Conservation (phyloP, 78 protist genomes). For the Pigoraptor vietnamica region DNA sequence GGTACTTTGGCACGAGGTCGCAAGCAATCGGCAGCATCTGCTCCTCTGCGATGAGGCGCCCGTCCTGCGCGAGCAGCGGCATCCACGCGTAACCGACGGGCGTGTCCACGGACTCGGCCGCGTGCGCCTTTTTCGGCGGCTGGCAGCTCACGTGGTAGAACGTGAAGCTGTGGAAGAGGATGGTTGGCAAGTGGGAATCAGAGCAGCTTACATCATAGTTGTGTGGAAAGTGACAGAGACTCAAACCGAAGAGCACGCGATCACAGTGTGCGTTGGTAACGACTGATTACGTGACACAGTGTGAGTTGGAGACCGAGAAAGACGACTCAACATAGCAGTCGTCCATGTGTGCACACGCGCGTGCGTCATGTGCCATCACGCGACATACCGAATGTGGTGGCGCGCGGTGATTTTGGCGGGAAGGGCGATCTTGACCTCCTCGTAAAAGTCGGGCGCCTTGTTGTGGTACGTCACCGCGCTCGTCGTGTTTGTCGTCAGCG, state of each 20-base stretch:
- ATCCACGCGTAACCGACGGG: not conserved
- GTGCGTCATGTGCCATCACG: too few species aligned
- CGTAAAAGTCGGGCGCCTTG: not conserved
- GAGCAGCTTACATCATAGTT: too few species aligned
- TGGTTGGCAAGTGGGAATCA: too few species aligned
- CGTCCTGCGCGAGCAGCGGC: not conserved
- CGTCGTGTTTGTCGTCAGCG: not conserved
- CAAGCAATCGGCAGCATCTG: not conserved
- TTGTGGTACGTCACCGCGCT: constrained; percentile 12
- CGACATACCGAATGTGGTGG: not conserved
- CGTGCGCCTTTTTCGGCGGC: not conserved
- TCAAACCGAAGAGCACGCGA: too few species aligned
- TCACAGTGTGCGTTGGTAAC: too few species aligned
- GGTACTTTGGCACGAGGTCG: not conserved
- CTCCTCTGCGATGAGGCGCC: not conserved
- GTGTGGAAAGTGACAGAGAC: too few species aligned
- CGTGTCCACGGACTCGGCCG: not conserved
- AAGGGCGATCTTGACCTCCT: constrained; percentile 1
- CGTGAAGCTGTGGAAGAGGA: not conserved
- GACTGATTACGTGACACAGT: too few species aligned
- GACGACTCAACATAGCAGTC: too few species aligned
- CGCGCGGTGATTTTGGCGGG: not conserved
- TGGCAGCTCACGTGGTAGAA: constrained; percentile 4
- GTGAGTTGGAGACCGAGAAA: too few species aligned
- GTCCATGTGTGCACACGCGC: too few species aligned